Percentiles rank a stretch among this genome's conserved stretches.
Evolutionary conservation across 2,329 filamentous ascomycete species (phyloP).

Genomic region (Phoma herbarum): DNA sequence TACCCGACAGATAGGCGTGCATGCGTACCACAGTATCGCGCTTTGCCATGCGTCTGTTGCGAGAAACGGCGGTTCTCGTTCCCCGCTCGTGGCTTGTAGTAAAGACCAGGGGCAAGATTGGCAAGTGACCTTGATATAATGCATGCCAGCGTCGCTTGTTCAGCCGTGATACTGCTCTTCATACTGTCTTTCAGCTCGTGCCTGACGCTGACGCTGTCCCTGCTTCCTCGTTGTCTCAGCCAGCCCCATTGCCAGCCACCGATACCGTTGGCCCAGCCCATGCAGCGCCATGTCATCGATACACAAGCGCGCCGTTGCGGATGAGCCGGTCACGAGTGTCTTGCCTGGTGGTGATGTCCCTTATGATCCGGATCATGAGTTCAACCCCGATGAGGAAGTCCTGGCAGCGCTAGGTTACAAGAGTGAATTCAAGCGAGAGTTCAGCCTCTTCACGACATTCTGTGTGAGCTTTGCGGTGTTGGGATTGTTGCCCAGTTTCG

Average conservation of each 20-base stretch:
- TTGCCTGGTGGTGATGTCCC: constrained; percentile 60
- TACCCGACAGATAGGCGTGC: constrained; percentile 21
- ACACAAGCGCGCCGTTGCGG: constrained; percentile 46
- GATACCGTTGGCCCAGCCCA: background rate
- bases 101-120: constrained; percentile 9
- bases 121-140: constrained; percentile 21
- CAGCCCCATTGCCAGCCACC: constrained; percentile 9
- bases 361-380: constrained; percentile 55
- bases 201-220: constrained; percentile 5
- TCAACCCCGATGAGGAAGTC: constrained; percentile 66
- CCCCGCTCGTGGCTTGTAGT: constrained; percentile 19
- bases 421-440: constrained; percentile 73
- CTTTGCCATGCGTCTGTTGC: constrained; percentile 15
- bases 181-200: background rate
- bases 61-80: constrained; percentile 16
- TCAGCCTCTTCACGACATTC: constrained; percentile 77
- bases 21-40: constrained; percentile 5
- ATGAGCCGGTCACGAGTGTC: constrained; percentile 63
- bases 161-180: background rate
- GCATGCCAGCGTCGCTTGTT: constrained; percentile 6
- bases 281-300: constrained; percentile 19
- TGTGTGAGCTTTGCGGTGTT: constrained; percentile 78
- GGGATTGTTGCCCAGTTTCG: constrained; percentile 75
- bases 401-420: constrained; percentile 70
- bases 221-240: constrained; percentile 7